Percentiles rank a stretch among this genome's conserved stretches.
phyloP scores from a whole-genome alignment of 2,329 filamentous ascomycete genomes.

The Ophiostoma sp. region DNA sequence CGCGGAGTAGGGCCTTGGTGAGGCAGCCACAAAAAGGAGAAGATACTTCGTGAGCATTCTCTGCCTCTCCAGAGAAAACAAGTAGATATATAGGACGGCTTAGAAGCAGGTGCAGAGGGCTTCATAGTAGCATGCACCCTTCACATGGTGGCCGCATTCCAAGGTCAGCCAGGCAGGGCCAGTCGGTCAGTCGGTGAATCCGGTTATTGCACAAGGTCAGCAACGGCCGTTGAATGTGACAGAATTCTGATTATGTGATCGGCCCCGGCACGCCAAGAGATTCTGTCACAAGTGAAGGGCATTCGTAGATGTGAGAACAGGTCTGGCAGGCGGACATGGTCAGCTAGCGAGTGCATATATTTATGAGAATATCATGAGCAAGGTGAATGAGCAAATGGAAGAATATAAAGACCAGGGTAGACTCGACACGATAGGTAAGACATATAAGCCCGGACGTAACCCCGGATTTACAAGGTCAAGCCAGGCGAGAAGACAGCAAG shows the following conservation, averaged over 20 bases:
- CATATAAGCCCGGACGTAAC: constrained; percentile 6
- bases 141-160: too few species aligned
- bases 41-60: background rate
- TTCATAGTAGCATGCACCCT: too few species aligned
- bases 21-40: background rate
- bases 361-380: too few species aligned
- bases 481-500: too few species aligned
- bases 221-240: background rate
- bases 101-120: too few species aligned
- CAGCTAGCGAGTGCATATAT: too few species aligned
- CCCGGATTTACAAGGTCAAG: constrained; percentile 5
- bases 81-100: too few species aligned
- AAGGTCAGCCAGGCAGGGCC: background rate
- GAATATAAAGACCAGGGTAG: background rate
- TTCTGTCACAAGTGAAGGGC: background rate
- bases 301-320: too few species aligned
- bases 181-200: background rate
- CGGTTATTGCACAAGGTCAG: background rate
- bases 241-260: background rate
- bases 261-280: background rate
- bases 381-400: too few species aligned
- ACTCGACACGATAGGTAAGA: background rate
- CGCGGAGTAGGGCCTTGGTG: too few species aligned
- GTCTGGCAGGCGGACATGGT: too few species aligned
- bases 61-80: background rate